A percentile compares a stretch with the other conserved stretches of the same genome.
phyloP scores from a whole-genome alignment of 306 rosid genomes.

The Alnus glutinosa region DNA sequence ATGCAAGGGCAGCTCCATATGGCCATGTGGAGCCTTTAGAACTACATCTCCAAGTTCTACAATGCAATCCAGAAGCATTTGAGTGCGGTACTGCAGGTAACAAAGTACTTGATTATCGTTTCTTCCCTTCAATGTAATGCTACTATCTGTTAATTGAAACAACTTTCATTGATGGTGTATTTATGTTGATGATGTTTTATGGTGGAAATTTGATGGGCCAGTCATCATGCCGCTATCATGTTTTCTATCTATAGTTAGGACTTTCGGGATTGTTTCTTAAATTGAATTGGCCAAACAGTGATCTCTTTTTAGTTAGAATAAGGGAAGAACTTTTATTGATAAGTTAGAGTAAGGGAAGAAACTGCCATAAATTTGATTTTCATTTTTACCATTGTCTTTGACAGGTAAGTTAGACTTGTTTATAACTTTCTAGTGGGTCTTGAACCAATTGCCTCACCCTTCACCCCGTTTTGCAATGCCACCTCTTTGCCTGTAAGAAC shows the following conservation, averaged over 20 bases:
- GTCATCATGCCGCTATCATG: neutral
- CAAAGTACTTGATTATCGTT: conserved; percentile 48
- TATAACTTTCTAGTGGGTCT: neutral
- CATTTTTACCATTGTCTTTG: neutral
- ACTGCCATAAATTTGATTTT: neutral
- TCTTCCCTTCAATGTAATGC: conserved; percentile 17
- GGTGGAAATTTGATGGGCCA: neutral
- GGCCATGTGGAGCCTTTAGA: conserved; percentile 56
- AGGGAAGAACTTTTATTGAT: neutral
- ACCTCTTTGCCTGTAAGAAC: neutral
- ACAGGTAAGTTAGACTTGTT: neutral
- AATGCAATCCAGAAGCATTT: conserved; percentile 76
- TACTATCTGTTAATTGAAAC: conserved; percentile 4
- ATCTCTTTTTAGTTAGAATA: neutral
- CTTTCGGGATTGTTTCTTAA: neutral
- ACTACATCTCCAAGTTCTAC: conserved; percentile 80
- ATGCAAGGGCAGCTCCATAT: conserved; percentile 40
- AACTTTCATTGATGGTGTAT: conserved; percentile 9
- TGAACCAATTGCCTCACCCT: neutral
- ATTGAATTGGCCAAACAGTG: neutral
- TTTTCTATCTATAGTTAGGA: neutral
- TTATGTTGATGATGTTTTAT: neutral
- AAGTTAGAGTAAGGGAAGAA: neutral
- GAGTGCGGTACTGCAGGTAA: conserved; percentile 72
- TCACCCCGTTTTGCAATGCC: neutral